Percentiles rank a stretch among this genome's conserved stretches.
Conservation (phyloP, 345 rosid species). For the Hypericum androsaemum region DNA sequence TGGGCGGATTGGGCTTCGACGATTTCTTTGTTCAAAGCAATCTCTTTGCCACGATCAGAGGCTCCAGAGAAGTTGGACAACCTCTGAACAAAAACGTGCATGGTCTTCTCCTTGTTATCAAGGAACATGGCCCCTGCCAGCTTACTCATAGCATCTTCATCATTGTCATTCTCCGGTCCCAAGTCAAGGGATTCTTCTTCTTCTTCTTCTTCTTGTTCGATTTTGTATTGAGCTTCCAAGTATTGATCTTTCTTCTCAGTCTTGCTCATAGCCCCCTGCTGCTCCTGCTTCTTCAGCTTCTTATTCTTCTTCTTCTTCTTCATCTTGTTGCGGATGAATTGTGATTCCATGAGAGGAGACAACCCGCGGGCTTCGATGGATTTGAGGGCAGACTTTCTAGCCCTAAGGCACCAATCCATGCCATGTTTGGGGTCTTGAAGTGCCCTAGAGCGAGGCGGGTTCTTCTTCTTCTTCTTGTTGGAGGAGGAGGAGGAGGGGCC, state of each 20-base stretch:
- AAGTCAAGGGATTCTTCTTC: slow-evolving; percentile 22
- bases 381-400: slow-evolving; percentile 62
- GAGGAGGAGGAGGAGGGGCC: slow-evolving; percentile 49
- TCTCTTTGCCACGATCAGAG: slow-evolving; percentile 64
- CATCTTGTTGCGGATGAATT: slow-evolving; percentile 19
- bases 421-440: slow-evolving; percentile 22
- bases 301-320: slow-evolving; percentile 50
- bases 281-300: slow-evolving; percentile 34
- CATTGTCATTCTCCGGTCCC: slow-evolving; percentile 26
- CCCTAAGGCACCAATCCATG: slow-evolving; percentile 93
- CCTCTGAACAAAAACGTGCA: slow-evolving; percentile 59
- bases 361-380: slow-evolving; percentile 72
- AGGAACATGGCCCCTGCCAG: slow-evolving; percentile 65
- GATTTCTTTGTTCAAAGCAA: slow-evolving; percentile 58
- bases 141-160: slow-evolving; percentile 25
- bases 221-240: slow-evolving; percentile 28
- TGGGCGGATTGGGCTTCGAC: slow-evolving; percentile 77
- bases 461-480: slow-evolving; percentile 56
- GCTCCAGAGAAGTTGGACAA: slow-evolving; percentile 68
- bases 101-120: slow-evolving; percentile 50
- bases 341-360: slow-evolving; percentile 36
- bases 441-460: slow-evolving; percentile 38
- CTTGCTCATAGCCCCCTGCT: slow-evolving; percentile 19
- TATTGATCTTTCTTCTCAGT: slow-evolving; percentile 20
- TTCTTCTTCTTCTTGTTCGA: slow-evolving; percentile 25